These are phyloP conservation scores for Raphanus hybrid DNA, from an alignment of 441 rosid species.

Conservation along the genomic window DNA sequence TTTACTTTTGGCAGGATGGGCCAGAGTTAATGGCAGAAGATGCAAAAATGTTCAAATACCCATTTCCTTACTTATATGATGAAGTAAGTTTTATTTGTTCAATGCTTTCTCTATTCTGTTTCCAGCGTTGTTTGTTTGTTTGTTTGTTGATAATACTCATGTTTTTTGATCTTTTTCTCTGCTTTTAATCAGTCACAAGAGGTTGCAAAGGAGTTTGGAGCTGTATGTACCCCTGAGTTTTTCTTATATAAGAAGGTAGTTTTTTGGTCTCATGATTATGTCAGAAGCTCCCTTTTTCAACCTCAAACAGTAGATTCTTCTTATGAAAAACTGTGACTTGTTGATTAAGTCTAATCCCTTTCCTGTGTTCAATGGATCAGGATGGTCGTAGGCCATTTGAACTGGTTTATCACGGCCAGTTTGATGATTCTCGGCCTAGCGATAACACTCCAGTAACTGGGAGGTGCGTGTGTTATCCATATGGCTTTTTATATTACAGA, in stretches of 20 bases:
- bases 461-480: slow-evolving; percentile 55
- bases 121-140: background rate
- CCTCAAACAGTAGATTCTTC: background rate
- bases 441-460: slow-evolving; percentile 70
- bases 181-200: slow-evolving; percentile 64
- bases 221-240: slow-evolving; percentile 91
- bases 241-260: slow-evolving; percentile 81
- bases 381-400: slow-evolving; percentile 92
- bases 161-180: background rate
- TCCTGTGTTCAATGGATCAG: slow-evolving; percentile 46
- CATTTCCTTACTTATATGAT: slow-evolving; percentile 88
- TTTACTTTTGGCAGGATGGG: slow-evolving; percentile 77
- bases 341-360: background rate
- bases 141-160: background rate
- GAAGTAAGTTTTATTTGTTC: slow-evolving; percentile 53
- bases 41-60: slow-evolving; percentile 65
- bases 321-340: background rate
- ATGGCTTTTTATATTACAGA: background rate
- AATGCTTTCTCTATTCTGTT: background rate
- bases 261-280: background rate
- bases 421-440: slow-evolving; percentile 88
- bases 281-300: background rate
- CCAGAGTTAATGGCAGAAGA: slow-evolving; percentile 91
- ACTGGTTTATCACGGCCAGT: slow-evolving; percentile 91
- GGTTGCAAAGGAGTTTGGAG: slow-evolving; percentile 76